phyloP scores from a whole-genome alignment of 2,329 filamentous ascomycete species.

The Cytospora chrysosperma region DNA sequence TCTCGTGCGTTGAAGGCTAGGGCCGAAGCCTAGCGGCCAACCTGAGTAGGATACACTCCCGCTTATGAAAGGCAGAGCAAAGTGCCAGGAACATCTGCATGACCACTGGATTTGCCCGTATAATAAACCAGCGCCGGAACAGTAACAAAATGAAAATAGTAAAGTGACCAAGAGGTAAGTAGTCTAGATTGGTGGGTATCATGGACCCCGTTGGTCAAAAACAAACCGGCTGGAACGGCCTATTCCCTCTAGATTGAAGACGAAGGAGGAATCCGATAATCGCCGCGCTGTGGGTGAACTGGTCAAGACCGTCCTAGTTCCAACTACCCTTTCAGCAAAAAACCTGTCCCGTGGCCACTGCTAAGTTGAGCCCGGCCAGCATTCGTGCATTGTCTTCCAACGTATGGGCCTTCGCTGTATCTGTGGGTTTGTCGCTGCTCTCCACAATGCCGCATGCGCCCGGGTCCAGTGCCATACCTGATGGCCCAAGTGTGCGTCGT shows the following conservation, averaged over 20 bases:
- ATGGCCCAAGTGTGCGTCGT: no score
- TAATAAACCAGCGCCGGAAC: background rate
- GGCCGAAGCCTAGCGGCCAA: background rate
- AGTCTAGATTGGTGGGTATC: background rate
- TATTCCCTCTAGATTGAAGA: background rate
- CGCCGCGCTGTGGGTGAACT: background rate
- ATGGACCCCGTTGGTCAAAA: background rate
- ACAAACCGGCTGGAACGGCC: background rate
- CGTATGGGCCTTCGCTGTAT: background rate
- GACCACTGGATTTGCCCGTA: no score
- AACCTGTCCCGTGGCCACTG: background rate
- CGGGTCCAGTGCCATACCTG: background rate
- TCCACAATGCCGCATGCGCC: background rate
- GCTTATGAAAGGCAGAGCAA: background rate
- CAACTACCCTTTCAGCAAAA: no score
- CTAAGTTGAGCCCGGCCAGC: background rate
- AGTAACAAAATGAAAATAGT: background rate
- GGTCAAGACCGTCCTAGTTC: background rate
- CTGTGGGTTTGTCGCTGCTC: background rate
- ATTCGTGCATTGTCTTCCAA: background rate
- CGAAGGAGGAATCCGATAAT: background rate
- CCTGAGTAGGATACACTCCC: background rate
- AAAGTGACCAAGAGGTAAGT: background rate
- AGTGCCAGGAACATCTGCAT: background rate
- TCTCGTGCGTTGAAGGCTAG: background rate